phyloP scores from a whole-genome alignment of 306 rosid genomes.

The Fragaria vesca region DNA sequence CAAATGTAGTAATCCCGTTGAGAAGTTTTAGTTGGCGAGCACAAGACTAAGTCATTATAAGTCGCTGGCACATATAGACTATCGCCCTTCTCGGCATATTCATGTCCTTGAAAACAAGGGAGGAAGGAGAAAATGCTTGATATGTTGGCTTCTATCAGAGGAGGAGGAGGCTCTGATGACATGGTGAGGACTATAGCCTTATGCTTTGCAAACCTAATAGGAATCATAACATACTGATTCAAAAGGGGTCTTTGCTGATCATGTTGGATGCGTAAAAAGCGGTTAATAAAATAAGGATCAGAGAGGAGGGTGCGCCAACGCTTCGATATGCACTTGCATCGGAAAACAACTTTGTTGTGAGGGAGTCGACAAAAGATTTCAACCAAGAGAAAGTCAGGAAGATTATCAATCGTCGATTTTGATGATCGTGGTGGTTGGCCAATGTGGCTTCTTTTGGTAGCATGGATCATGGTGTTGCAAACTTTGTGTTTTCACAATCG shows the following conservation, averaged over 20 bases:
- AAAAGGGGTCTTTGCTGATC: background rate
- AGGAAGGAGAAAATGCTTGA: background rate
- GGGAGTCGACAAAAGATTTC: too few relatives aligned
- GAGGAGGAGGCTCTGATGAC: background rate
- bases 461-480: too few relatives aligned
- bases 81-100: too few relatives aligned
- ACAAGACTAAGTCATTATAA: background rate
- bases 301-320: background rate
- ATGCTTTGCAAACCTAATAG: background rate
- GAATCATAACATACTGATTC: background rate
- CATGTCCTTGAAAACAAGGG: background rate
- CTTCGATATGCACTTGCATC: too few relatives aligned
- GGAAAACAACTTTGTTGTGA: too few relatives aligned
- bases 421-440: too few relatives aligned
- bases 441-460: too few relatives aligned
- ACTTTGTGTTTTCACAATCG: too few relatives aligned
- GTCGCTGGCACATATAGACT: too few relatives aligned
- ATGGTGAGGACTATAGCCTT: background rate
- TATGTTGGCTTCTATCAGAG: background rate
- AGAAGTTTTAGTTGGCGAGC: background rate
- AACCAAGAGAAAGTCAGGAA: too few relatives aligned
- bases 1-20: background rate
- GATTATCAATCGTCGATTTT: too few relatives aligned
- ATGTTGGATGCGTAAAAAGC: background rate
- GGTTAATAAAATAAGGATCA: background rate